Evolutionary conservation across 805 yeast species (phyloP).

Genomic region (Hanseniaspora osmophila): DNA sequence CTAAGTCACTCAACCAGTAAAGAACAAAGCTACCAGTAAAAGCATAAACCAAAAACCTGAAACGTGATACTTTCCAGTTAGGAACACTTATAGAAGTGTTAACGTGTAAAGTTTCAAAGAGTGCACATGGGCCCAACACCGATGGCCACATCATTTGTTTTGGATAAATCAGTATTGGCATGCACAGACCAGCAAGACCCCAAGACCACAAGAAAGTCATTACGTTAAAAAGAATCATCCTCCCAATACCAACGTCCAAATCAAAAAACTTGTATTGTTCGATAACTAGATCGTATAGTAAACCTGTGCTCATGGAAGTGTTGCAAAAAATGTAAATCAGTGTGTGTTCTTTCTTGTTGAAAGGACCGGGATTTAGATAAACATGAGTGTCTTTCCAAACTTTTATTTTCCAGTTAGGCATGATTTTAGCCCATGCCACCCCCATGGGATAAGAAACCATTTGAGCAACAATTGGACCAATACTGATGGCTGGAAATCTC

Average conservation of each 20-base stretch:
- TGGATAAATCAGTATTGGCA: constrained; percentile 47
- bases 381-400: constrained; percentile 8
- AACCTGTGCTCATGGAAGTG: constrained; percentile 26
- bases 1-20: constrained; percentile 48
- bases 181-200: constrained; percentile 49
- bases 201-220: constrained; percentile 55
- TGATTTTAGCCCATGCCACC: constrained; percentile 27
- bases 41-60: constrained; percentile 32
- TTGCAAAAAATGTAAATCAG: constrained; percentile 39
- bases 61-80: constrained; percentile 45
- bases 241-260: constrained; percentile 36
- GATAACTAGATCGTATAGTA: constrained; percentile 30
- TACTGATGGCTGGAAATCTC: constrained; percentile 39
- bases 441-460: constrained; percentile 52
- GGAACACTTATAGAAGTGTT: constrained; percentile 20
- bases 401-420: constrained; percentile 20
- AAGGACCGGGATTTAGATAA: constrained; percentile 42
- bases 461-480: constrained; percentile 41
- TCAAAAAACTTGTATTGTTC: constrained; percentile 37
- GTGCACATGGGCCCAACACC: constrained; percentile 36
- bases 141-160: constrained; percentile 62
- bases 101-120: constrained; percentile 11
- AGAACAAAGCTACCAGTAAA: constrained; percentile 31
- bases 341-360: constrained; percentile 52
- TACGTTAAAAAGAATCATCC: constrained; percentile 34